Evolutionary conservation across 2,329 filamentous ascomycete species (phyloP).

Genomic region (Aspergillus novofumigatus): DNA sequence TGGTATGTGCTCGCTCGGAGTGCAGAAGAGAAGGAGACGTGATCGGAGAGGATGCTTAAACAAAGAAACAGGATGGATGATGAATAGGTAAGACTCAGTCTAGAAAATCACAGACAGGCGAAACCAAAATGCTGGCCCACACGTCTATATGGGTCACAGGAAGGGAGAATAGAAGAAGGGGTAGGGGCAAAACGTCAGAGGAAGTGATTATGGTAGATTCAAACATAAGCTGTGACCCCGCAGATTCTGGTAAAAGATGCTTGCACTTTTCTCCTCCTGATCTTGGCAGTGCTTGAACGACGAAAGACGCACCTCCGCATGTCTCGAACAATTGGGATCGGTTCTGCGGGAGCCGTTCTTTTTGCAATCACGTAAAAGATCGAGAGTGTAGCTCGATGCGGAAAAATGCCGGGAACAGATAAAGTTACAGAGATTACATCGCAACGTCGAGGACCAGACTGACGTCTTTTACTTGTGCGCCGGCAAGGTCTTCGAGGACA

Average conservation of each 20-base stretch:
- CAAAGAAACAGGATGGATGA: background rate
- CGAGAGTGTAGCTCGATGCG: constrained; percentile 23
- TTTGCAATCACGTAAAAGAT: constrained; percentile 14
- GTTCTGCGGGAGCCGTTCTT: constrained; percentile 7
- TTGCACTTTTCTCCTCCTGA: background rate
- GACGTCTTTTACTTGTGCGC: constrained; percentile 84
- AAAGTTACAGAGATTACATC: constrained; percentile 46
- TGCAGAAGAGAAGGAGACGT: constrained; percentile 11
- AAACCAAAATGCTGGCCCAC: background rate
- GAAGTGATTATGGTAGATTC: background rate
- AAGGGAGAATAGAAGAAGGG: background rate
- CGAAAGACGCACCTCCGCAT: background rate
- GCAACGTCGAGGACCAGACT: constrained; percentile 93
- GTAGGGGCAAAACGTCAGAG: background rate
- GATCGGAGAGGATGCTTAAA: constrained; percentile 5
- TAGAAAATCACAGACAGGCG: background rate
- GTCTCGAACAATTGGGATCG: background rate
- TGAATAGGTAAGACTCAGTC: background rate
- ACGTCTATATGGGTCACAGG: background rate
- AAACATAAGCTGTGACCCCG: background rate
- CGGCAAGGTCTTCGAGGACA: constrained; percentile 93
- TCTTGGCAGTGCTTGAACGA: background rate
- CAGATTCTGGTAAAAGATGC: background rate
- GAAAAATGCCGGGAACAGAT: constrained; percentile 25
- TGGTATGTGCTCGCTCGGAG: constrained; percentile 26